Evolutionary conservation across 805 yeast genomes (phyloP), one percentile per base, ranked within the genome.

Genomic region (Ogataea trehaloabstinens): DNA sequence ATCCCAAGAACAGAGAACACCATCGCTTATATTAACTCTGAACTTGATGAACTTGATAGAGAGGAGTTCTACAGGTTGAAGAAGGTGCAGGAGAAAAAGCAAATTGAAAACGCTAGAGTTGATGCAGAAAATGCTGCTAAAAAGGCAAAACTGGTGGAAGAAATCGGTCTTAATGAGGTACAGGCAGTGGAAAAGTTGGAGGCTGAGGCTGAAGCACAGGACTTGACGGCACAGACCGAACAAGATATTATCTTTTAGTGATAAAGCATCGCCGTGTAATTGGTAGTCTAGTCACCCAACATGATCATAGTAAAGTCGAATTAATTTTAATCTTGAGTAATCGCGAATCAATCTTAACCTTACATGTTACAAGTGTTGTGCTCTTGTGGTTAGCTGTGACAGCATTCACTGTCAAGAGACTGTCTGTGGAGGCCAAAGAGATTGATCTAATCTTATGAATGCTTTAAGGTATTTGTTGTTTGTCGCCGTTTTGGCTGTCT

Each of bases 1-100:
- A 91, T 91, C 45, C 99, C 99, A 52, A 79, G 98, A 67, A 93
- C 98, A 2, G 97, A 93, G 64, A 91, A 91, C 67, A 91, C 99
- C 20, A 91, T 91, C 56, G 64, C 74, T 37, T 79, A 91, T 67
- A 91, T 91, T 71, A 90, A 89, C 64, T 85, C 96, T 24, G 99
- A 91, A 66, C 76, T 91, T 60, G 99, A 93, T 66, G 99, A 91
- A 68, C 76, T 93, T 63, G 98, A 93, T 63, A 85, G 99, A 76
- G 99, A 91, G 68, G 99, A 91, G 67, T 91, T 91, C 61, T 93
- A 90, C 70, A 76, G 99, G 56, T 78, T 91, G 70, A 93, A 93
- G 73, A 91, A 91, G 66, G 96, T 91, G 37, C 96, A 89, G 64
- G 95, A 86, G 58, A 88, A 87, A 81, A 89, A 89, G 65, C 95